Conservation (phyloP, 2,329 filamentous ascomycete species). For the Dothistroma septosporum region DNA sequence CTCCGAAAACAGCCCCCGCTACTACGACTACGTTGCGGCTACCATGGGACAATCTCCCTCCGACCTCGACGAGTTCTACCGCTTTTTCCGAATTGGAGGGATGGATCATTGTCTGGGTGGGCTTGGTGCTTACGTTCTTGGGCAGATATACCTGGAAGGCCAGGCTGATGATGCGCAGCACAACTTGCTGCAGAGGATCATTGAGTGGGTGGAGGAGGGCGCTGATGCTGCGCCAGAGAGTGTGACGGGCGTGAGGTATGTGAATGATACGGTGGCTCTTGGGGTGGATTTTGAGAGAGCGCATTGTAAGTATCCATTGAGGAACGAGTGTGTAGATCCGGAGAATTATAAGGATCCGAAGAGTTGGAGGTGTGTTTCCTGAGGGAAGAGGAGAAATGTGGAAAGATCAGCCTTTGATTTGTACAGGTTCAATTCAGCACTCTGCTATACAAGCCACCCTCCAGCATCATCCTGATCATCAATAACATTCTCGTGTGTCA, state of each 20-base stretch:
- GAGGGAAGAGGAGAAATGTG: not conserved
- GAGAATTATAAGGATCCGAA: conserved; percentile 25
- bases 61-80: conserved; percentile 51
- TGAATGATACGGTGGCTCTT: conserved; percentile 35
- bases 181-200: conserved; percentile 48
- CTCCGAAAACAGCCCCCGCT: conserved; percentile 42
- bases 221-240: conserved; percentile 28
- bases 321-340: conserved; percentile 27
- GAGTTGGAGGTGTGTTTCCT: conserved; percentile 28
- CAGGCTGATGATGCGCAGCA: conserved; percentile 27
- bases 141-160: conserved; percentile 27
- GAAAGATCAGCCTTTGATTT: not conserved
- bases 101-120: conserved; percentile 51
- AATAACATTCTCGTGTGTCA: not conserved
- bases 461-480: not conserved
- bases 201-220: conserved; percentile 35
- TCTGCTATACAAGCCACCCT: not conserved
- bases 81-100: conserved; percentile 50
- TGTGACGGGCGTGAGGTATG: conserved; percentile 41
- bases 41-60: conserved; percentile 47
- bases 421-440: not conserved
- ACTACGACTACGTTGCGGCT: conserved; percentile 42
- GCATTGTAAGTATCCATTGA: conserved; percentile 39
- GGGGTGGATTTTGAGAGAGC: conserved; percentile 45
- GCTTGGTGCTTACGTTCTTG: conserved; percentile 40